These are phyloP conservation scores for Trichoderma sp. DNA, from an alignment of 2,329 filamentous ascomycete genomes.

Conservation along the genomic window DNA sequence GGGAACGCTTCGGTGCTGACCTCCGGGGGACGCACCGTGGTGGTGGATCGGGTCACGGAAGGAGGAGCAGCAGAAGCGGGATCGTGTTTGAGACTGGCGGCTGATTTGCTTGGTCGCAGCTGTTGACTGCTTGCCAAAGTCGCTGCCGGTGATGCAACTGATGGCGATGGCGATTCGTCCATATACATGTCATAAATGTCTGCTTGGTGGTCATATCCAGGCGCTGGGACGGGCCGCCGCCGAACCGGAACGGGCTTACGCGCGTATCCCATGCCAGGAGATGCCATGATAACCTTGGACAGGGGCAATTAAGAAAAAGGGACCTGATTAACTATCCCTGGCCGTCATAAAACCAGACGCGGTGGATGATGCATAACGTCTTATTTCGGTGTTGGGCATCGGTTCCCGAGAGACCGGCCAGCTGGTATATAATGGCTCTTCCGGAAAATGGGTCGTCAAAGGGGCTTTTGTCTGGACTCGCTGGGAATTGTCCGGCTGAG, in stretches of 20 bases:
- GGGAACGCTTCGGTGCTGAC: not conserved
- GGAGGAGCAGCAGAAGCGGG: not conserved
- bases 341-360: not conserved
- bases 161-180: not conserved
- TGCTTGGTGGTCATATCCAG: not conserved
- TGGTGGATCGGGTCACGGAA: not conserved
- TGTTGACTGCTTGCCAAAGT: not conserved
- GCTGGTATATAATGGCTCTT: constrained; percentile 5
- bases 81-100: constrained; percentile 14
- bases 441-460: constrained; percentile 1
- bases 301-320: not conserved
- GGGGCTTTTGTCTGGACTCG: not conserved
- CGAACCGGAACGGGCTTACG: constrained; percentile 8
- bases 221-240: constrained; percentile 13
- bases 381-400: not conserved
- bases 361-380: not conserved
- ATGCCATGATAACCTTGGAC: not conserved
- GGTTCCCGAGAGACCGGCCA: not conserved
- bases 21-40: not conserved
- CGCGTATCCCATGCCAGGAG: not conserved
- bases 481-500: not conserved
- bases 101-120: constrained; percentile 22
- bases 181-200: constrained; percentile 1
- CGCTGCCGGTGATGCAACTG: not conserved
- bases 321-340: not conserved